These are phyloP conservation scores for Botrytis pseudocinerea DNA, from an alignment of 2,329 filamentous ascomycete species.

Conservation along the genomic window DNA sequence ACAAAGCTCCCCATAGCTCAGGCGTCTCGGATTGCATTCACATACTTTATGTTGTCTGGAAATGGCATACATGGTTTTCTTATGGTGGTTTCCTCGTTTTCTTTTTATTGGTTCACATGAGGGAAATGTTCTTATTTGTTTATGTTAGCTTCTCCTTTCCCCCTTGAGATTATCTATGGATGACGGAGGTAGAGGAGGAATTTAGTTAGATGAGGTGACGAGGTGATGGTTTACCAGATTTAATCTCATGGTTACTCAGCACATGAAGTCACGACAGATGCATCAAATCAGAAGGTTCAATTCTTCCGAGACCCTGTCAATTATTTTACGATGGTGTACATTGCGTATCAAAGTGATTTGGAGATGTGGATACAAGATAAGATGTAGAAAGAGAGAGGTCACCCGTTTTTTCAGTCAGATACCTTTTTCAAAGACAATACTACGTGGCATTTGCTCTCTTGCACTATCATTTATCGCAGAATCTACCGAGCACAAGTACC, in stretches of 20 bases:
- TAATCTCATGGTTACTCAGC: conserved; percentile 12
- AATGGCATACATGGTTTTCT: conserved; percentile 21
- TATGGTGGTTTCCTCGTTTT: conserved; percentile 20
- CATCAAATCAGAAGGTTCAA: conserved; percentile 18
- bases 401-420: background rate
- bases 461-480: background rate
- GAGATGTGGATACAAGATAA: background rate
- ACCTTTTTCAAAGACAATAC: background rate
- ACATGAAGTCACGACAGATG: conserved; percentile 21
- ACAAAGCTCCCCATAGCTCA: conserved; percentile 34
- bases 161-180: conserved; percentile 8
- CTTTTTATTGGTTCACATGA: conserved; percentile 15
- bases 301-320: background rate
- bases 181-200: conserved; percentile 2
- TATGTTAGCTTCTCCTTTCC: conserved; percentile 1
- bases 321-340: conserved; percentile 4
- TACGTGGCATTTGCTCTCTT: background rate
- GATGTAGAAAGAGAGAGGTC: background rate
- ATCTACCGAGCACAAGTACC: background rate
- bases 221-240: conserved; percentile 11
- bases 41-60: conserved; percentile 25
- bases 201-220: conserved; percentile 14
- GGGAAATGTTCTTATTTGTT: conserved; percentile 14
- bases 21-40: conserved; percentile 33
- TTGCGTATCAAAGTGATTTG: conserved; percentile 9